A percentile compares a stretch with the other conserved stretches of the same genome.
phyloP scores from a whole-genome alignment of 1,284 basidiomycete species.

The Cystobasidium slooffiae region DNA sequence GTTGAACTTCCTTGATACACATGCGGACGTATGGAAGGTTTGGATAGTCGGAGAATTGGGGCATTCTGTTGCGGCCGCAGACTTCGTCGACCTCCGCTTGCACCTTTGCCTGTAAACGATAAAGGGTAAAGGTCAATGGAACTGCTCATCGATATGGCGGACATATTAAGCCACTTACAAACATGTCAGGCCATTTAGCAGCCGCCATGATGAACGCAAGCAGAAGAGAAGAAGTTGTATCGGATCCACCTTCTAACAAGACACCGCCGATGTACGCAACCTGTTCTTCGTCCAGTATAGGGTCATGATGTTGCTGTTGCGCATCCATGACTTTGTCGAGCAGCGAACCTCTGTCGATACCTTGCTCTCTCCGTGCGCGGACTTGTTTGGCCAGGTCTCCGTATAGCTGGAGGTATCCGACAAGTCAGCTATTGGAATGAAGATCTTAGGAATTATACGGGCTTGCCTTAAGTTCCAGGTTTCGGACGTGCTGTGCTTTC shows the following conservation, averaged over 20 bases:
- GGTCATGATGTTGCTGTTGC: slow-evolving; percentile 22
- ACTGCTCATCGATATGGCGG: too few species aligned
- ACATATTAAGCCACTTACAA: not conserved
- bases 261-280: slow-evolving; percentile 42
- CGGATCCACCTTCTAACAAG: slow-evolving; percentile 38
- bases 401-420: not conserved
- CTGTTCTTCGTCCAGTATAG: slow-evolving; percentile 40
- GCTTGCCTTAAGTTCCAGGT: slow-evolving; percentile 38
- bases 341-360: slow-evolving; percentile 29
- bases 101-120: slow-evolving; percentile 46
- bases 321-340: slow-evolving; percentile 34
- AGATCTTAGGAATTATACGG: not conserved
- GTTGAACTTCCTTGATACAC: slow-evolving; percentile 50
- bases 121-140: not conserved
- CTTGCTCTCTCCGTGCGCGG: slow-evolving; percentile 1
- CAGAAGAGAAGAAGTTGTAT: slow-evolving; percentile 32
- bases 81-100: slow-evolving; percentile 52
- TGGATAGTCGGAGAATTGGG: slow-evolving; percentile 51
- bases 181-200: slow-evolving; percentile 37
- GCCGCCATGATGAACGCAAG: slow-evolving; percentile 51
- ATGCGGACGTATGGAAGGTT: slow-evolving; percentile 49
- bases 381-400: slow-evolving; percentile 22
- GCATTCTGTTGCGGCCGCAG: slow-evolving; percentile 47
- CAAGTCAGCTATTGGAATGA: not conserved
- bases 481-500: slow-evolving; percentile 30